A percentile compares a stretch with the other conserved stretches of the same genome.
Conservation (phyloP, 495 filamentous ascomycete genomes). For the Neurospora sp. region DNA sequence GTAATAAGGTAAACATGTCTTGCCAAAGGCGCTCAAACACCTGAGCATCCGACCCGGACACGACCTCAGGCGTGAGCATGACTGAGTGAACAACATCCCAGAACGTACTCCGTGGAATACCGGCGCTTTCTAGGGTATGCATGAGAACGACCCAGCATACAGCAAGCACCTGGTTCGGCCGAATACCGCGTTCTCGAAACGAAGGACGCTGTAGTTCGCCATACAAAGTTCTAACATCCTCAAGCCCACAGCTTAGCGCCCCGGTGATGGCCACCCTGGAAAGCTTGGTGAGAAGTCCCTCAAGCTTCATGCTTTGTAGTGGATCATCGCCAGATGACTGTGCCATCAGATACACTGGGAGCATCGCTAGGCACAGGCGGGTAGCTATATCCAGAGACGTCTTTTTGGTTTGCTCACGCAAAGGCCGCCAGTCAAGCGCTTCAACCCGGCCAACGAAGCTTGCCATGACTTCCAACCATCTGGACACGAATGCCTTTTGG, state of each 20-base stretch:
- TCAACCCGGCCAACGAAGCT: conserved; percentile 29
- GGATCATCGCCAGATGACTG: conserved; percentile 14
- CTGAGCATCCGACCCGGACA: conserved; percentile 36
- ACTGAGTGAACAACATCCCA: conserved; percentile 48
- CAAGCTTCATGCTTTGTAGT: conserved; percentile 26
- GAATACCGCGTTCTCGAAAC: conserved; percentile 56
- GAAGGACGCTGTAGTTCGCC: conserved; percentile 45
- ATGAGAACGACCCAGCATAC: conserved; percentile 60
- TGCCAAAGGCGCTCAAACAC: conserved; percentile 64
- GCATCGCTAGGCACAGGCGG: conserved; percentile 10
- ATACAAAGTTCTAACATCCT: conserved; percentile 49
- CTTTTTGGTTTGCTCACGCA: neutral
- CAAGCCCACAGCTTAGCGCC: conserved; percentile 38
- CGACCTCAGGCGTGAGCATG: conserved; percentile 24
- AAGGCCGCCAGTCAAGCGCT: conserved; percentile 6
- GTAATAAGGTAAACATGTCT: conserved; percentile 61
- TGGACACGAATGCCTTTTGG: conserved; percentile 30
- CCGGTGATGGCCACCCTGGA: conserved; percentile 27
- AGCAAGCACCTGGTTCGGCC: conserved; percentile 41
- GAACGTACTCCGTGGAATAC: conserved; percentile 38
- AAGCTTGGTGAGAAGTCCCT: conserved; percentile 32
- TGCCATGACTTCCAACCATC: conserved; percentile 35
- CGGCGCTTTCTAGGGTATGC: conserved; percentile 43
- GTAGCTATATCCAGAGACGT: conserved; percentile 7
- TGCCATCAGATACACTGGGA: conserved; percentile 22